A percentile compares a stretch with the other conserved stretches of the same genome.
These are phyloP conservation scores for Cryptosporidium ryanae DNA, from an alignment of 169 alveolate genomes.

Conservation along the genomic window DNA sequence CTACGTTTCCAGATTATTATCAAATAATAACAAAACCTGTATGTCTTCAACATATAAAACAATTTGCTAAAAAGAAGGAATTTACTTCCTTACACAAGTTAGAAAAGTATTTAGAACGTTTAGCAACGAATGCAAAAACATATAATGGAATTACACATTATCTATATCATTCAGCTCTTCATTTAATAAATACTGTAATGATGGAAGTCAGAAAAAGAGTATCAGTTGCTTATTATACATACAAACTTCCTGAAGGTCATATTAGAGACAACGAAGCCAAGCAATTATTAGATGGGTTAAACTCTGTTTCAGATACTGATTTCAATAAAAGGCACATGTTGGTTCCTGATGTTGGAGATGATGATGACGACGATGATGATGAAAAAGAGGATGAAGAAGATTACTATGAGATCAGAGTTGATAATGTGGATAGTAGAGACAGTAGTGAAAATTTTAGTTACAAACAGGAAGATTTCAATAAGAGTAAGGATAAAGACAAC, in stretches of 20 bases:
- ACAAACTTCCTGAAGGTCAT: constrained; percentile 70
- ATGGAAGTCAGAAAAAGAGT: constrained; percentile 63
- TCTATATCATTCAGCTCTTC: constrained; percentile 69
- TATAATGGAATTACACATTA: constrained; percentile 53
- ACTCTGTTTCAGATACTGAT: constrained; percentile 56
- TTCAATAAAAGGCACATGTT: constrained; percentile 56
- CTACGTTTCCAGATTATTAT: constrained; percentile 54
- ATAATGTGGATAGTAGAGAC: neutral
- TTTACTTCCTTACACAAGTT: constrained; percentile 64
- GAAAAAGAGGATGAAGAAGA: constrained; percentile 47
- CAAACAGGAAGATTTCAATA: neutral
- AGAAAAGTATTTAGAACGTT: constrained; percentile 53
- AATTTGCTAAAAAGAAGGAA: constrained; percentile 61
- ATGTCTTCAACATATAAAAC: constrained; percentile 50
- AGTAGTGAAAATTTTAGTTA: neutral
- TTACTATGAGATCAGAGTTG: neutral
- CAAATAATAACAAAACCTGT: constrained; percentile 62
- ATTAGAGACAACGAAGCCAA: constrained; percentile 64
- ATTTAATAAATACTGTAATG: constrained; percentile 40
- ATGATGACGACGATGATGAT: constrained; percentile 57
- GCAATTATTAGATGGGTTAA: constrained; percentile 65
- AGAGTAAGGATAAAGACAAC: too few species aligned
- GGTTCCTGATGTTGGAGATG: constrained; percentile 74
- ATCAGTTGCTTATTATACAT: constrained; percentile 59
- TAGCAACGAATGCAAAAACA: constrained; percentile 62